Evolutionary conservation across 2,329 filamentous ascomycete genomes (phyloP), one percentile per base, ranked within the genome.

Genomic region (Colletotrichum incanum): DNA sequence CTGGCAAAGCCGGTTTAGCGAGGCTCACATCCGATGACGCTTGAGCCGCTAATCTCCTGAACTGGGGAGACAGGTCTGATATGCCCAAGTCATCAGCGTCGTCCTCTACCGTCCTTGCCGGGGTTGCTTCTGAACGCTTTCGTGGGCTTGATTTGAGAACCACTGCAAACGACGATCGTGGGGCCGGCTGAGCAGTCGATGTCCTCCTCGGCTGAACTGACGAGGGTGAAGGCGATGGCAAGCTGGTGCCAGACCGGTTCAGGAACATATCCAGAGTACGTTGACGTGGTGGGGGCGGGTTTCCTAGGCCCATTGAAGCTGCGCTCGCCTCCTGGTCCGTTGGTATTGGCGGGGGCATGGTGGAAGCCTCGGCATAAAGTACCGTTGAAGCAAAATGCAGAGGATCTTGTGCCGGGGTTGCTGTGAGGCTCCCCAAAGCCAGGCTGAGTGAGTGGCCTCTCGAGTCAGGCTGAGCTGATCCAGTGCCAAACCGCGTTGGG

Each of bases 41-140:
- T 45, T 72, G 67, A n/a, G 72, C 52, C 14, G 65, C 61, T 12
- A 70, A 58, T 39, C 59, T 67, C 28, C 72, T 67, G 54, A 56
- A 66, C 18, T 70, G 76, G 50, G 73, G 72, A 23, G 74, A 74
- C 20, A 79, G 54, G 63, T 77, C 77, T 2, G 80, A 77, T 16
- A 59, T 64, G 28, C 76, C 69, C 16, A 68, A 61, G 2, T 56
- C 70, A 28, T 74, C 68, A 16, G 73, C 66, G 23, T 75, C 67
- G 41, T 70, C 71, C 41, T 66, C 71, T 1, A 73, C 71, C 5
- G 50, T 74, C 45, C 65, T 73, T 23, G 37, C 20, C 12, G 43
- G 43, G 11, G 70, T 47, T 9, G 47, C 54, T 47, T 28, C 34
- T 23, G 43, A 20, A 3, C 20, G 34, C 23, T 72, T 65, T 16